Evolutionary conservation across 2,329 filamentous ascomycete genomes (phyloP).

Genomic region (Aureobasidium zeae): DNA sequence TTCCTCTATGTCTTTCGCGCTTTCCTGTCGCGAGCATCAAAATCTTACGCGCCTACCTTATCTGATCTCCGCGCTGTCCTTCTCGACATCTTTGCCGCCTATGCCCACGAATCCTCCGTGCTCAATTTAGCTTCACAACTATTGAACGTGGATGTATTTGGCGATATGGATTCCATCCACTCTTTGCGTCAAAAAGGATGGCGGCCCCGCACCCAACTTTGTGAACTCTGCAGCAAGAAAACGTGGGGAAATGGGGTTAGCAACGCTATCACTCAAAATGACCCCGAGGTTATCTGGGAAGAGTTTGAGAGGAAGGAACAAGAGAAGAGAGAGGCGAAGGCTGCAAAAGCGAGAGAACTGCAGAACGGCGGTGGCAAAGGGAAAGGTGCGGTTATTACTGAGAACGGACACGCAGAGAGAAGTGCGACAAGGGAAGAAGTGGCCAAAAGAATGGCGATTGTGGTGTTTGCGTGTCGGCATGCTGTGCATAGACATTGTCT

Average conservation of each 20-base stretch:
- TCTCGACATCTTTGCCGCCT: slow-evolving; percentile 84
- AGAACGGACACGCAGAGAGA: slow-evolving; percentile 30
- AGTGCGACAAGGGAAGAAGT: slow-evolving; percentile 35
- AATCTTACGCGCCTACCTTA: slow-evolving; percentile 66
- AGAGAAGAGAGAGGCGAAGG: slow-evolving; percentile 23
- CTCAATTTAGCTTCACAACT: slow-evolving; percentile 76
- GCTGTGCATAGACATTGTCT: slow-evolving; percentile 61
- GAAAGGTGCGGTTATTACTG: slow-evolving; percentile 43
- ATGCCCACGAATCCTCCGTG: slow-evolving; percentile 89
- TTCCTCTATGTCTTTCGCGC: slow-evolving; percentile 84
- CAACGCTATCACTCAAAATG: slow-evolving; percentile 76
- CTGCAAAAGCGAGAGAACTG: slow-evolving; percentile 19
- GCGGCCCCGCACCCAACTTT: slow-evolving; percentile 77
- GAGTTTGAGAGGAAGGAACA: slow-evolving; percentile 24
- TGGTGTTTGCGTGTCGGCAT: slow-evolving; percentile 61
- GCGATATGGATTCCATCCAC: slow-evolving; percentile 66
- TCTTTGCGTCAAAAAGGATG: slow-evolving; percentile 74
- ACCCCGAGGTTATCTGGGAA: slow-evolving; percentile 22
- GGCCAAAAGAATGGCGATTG: slow-evolving; percentile 39
- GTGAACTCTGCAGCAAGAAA: slow-evolving; percentile 72
- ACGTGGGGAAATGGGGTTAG: slow-evolving; percentile 82
- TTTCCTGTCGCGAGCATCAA: slow-evolving; percentile 75
- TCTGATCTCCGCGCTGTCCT: slow-evolving; percentile 80
- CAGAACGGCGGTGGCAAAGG: slow-evolving; percentile 30
- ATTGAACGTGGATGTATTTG: slow-evolving; percentile 80